Conservation (phyloP, 257 asterid genomes). For the Fraxinus quadrangulata region DNA sequence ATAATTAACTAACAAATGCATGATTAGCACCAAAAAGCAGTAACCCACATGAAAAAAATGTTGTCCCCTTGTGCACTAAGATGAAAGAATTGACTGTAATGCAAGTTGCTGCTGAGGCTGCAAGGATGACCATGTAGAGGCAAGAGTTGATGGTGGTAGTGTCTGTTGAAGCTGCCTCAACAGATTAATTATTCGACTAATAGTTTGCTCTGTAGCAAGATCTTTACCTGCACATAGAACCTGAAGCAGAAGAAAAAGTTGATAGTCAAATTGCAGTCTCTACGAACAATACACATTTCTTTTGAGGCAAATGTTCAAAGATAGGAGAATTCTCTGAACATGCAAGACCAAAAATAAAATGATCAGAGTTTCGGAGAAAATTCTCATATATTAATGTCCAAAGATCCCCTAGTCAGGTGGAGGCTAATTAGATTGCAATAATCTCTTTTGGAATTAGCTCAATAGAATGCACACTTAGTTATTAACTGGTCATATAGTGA, state of each 20-base stretch:
- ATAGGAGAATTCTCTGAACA: not conserved
- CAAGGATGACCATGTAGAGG: constrained; percentile 82
- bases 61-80: constrained; percentile 28
- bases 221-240: constrained; percentile 63
- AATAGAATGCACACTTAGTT: not conserved
- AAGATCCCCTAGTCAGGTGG: not conserved
- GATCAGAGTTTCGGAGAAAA: not conserved
- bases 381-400: not conserved
- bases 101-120: constrained; percentile 92
- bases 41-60: constrained; percentile 9
- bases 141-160: constrained; percentile 72
- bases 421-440: not conserved
- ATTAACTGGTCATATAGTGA: not conserved
- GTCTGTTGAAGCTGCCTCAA: constrained; percentile 82
- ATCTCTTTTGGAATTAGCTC: not conserved
- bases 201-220: constrained; percentile 65
- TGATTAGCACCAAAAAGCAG: constrained; percentile 21
- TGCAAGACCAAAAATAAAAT: not conserved
- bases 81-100: constrained; percentile 69
- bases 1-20: constrained; percentile 29
- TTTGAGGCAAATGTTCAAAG: too few species aligned
- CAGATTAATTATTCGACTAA: constrained; percentile 54
- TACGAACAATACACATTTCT: not conserved
- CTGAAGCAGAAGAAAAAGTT: constrained; percentile 30
- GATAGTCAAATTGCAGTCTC: not conserved